Conservation (phyloP, 345 rosid genomes). For the Pistacia atlantica region DNA sequence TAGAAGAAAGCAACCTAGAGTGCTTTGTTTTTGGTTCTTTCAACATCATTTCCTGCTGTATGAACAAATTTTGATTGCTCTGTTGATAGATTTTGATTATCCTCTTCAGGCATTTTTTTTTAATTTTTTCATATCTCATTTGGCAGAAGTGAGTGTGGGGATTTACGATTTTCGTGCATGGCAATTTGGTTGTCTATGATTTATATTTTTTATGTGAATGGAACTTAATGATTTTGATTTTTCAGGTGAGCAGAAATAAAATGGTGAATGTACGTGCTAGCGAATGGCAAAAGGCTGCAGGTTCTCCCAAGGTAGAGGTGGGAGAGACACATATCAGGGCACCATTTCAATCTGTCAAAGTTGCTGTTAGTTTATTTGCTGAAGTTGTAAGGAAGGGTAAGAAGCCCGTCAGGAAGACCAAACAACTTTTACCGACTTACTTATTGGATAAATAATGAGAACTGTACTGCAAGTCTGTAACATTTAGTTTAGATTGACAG, state of each 20-base stretch:
- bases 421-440: slow-evolving; percentile 24
- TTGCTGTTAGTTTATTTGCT: slow-evolving; percentile 85
- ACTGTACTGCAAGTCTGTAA: no score
- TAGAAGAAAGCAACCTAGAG: no score
- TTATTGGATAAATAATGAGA: no score
- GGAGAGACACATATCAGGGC: slow-evolving; percentile 96
- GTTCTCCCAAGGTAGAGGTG: slow-evolving; percentile 69
- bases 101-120: background rate
- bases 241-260: slow-evolving; percentile 21
- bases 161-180: background rate
- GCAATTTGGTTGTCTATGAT: background rate
- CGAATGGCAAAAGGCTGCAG: slow-evolving; percentile 27
- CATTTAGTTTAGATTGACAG: no score
- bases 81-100: background rate
- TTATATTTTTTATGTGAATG: no score
- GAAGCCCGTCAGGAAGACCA: slow-evolving; percentile 36
- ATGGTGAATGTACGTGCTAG: slow-evolving; percentile 52
- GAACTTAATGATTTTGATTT: no score
- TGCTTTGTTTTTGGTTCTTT: background rate
- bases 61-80: no score
- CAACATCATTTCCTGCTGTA: background rate
- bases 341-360: slow-evolving; percentile 91
- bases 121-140: no score
- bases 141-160: no score
- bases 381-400: slow-evolving; percentile 60